phyloP scores from a whole-genome alignment of 805 yeast species.

The Spencermartinsiella europaea region DNA sequence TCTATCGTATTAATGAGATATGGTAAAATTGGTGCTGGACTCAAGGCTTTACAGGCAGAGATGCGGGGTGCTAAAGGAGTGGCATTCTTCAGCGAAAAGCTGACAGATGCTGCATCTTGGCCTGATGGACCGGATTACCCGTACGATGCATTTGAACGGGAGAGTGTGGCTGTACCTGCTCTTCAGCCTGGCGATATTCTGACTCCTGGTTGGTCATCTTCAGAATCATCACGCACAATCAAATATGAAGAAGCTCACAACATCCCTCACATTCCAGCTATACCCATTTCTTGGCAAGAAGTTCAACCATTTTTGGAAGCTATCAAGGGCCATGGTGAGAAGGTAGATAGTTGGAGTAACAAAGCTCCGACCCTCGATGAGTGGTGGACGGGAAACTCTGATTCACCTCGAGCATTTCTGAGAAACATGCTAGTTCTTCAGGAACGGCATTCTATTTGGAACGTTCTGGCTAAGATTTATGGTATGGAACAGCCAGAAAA shows the following conservation, averaged over 20 bases:
- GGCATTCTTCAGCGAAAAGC: constrained; percentile 52
- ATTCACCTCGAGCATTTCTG: constrained; percentile 27
- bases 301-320: constrained; percentile 42
- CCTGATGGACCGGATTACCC: constrained; percentile 34
- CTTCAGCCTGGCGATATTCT: constrained; percentile 72
- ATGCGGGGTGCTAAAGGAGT: constrained; percentile 57
- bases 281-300: constrained; percentile 74
- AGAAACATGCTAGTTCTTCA: constrained; percentile 42
- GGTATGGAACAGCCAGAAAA: constrained; percentile 77
- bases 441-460: constrained; percentile 63
- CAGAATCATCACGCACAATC: constrained; percentile 36
- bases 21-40: constrained; percentile 43
- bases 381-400: constrained; percentile 42
- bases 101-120: constrained; percentile 18
- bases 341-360: constrained; percentile 23
- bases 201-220: constrained; percentile 69
- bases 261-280: constrained; percentile 67
- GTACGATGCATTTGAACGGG: constrained; percentile 46
- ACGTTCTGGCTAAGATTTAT: constrained; percentile 67
- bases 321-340: constrained; percentile 37
- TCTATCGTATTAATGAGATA: constrained; percentile 57
- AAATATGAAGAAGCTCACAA: constrained; percentile 47
- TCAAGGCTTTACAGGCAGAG: constrained; percentile 52
- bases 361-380: constrained; percentile 30
- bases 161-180: constrained; percentile 26